A percentile compares a stretch with the other conserved stretches of the same genome.
phyloP scores from a whole-genome alignment of 805 yeast species.

The Metschnikowia aberdeeniae region DNA sequence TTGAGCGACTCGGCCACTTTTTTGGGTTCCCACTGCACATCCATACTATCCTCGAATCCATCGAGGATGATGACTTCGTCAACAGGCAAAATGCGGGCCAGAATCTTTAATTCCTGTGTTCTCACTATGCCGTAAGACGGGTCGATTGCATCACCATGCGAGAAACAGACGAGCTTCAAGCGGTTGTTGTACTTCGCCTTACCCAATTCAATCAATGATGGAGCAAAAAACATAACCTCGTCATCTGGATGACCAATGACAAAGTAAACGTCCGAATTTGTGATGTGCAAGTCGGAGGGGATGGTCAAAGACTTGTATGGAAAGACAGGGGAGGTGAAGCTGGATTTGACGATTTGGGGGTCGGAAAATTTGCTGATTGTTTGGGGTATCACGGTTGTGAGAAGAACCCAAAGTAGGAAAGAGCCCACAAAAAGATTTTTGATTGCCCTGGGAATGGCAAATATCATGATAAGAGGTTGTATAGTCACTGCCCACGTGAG shows the following conservation, averaged over 20 bases:
- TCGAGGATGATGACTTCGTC: slow-evolving; percentile 45
- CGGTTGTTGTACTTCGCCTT: slow-evolving; percentile 46
- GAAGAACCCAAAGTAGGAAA: slow-evolving; percentile 34
- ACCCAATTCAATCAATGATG: slow-evolving; percentile 54
- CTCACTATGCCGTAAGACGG: slow-evolving; percentile 69
- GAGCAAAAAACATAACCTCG: slow-evolving; percentile 96
- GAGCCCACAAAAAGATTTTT: slow-evolving; percentile 20
- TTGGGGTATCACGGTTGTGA: slow-evolving; percentile 41
- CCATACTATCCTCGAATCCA: slow-evolving; percentile 60
- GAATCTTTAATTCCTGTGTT: slow-evolving; percentile 50
- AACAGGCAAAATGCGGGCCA: slow-evolving; percentile 55
- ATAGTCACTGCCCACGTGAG: too few relatives aligned
- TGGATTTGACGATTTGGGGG: slow-evolving; percentile 24
- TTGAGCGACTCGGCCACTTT: slow-evolving; percentile 39
- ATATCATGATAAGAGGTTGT: slow-evolving; percentile 6
- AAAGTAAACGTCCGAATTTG: slow-evolving; percentile 40
- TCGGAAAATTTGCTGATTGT: slow-evolving; percentile 26
- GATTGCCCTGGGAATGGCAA: slow-evolving; percentile 8
- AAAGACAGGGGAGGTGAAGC: slow-evolving; percentile 21
- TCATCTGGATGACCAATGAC: slow-evolving; percentile 97
- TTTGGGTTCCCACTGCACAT: slow-evolving; percentile 53
- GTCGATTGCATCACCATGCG: slow-evolving; percentile 63
- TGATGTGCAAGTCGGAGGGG: slow-evolving; percentile 30
- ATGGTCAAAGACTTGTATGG: slow-evolving; percentile 37
- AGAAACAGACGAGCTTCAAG: slow-evolving; percentile 63